Evolutionary conservation across 2,329 filamentous ascomycete genomes (phyloP).

Genomic region (Aureobasidium sp.): DNA sequence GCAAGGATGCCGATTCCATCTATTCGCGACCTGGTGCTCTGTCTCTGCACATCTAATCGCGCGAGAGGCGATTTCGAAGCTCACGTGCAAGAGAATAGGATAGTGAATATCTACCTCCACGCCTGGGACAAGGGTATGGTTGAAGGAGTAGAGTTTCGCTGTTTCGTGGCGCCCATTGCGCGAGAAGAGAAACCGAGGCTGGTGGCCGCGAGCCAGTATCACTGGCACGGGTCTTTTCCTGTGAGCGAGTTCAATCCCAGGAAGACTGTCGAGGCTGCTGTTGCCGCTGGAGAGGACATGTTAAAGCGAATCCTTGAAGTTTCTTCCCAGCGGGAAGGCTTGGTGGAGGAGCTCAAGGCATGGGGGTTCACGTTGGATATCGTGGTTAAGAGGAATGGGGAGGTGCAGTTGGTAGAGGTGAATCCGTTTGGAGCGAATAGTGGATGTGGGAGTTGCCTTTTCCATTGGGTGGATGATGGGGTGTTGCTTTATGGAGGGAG

Average conservation of each 20-base stretch:
- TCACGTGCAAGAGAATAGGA: not conserved
- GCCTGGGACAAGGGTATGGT: not conserved
- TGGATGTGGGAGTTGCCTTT: not conserved
- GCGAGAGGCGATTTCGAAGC: not conserved
- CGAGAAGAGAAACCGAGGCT: not conserved
- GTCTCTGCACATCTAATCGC: not conserved
- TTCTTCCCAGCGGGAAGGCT: not conserved
- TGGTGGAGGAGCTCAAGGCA: not conserved
- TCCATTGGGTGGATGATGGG: not conserved
- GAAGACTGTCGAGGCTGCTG: not conserved
- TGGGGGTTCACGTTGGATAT: not conserved
- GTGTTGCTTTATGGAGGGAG: not conserved
- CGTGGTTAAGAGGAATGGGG: not conserved
- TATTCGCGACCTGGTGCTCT: not conserved
- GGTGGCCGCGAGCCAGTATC: not conserved
- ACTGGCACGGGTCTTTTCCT: not conserved
- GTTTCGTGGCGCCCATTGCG: not conserved
- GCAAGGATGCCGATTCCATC: not conserved
- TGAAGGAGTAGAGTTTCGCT: not conserved
- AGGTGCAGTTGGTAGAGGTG: not conserved
- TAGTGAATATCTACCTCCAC: not conserved
- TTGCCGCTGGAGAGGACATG: not conserved
- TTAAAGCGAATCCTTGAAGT: not conserved
- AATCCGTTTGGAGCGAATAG: not conserved
- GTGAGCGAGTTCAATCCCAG: not conserved